A percentile compares a stretch with the other conserved stretches of the same genome.
Conservation (phyloP, 2,329 filamentous ascomycete species). For the Cercospora zeae-maydis region DNA sequence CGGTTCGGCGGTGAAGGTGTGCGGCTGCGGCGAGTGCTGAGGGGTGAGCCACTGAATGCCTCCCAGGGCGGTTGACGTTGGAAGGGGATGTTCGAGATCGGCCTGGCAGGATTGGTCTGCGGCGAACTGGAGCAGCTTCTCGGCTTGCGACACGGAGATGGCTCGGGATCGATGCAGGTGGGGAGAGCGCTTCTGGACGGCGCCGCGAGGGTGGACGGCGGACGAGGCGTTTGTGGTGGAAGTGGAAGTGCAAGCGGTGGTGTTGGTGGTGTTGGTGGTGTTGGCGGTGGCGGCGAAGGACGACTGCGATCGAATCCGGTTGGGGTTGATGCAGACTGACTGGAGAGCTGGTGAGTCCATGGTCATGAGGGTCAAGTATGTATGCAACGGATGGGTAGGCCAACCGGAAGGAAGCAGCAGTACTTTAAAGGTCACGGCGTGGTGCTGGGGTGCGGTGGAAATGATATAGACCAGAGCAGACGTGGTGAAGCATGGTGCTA, state of each 20-base stretch:
- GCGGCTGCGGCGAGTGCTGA: conserved; percentile 34
- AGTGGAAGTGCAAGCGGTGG: no score
- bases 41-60: conserved; percentile 33
- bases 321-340: conserved; percentile 19
- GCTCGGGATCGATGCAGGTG: conserved; percentile 29
- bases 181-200: conserved; percentile 30
- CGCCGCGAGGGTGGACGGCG: conserved; percentile 29
- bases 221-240: conserved; percentile 19
- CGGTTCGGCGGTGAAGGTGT: conserved; percentile 25
- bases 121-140: conserved; percentile 31
- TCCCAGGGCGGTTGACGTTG: conserved; percentile 12
- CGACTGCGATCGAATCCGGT: conserved; percentile 29
- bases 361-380: conserved; percentile 19
- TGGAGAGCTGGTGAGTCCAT: conserved; percentile 37
- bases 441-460: conserved; percentile 18
- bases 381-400: conserved; percentile 21
- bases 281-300: no score
- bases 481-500: conserved; percentile 22
- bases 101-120: conserved; percentile 24
- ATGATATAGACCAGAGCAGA: conserved; percentile 23
- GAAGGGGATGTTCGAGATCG: conserved; percentile 17
- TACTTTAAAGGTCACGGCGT: conserved; percentile 20
- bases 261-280: no score
- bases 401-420: conserved; percentile 22
- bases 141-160: conserved; percentile 31